These are phyloP conservation scores for Daldinia eschscholtzii DNA, from an alignment of 2,329 filamentous ascomycete genomes.

Conservation along the genomic window DNA sequence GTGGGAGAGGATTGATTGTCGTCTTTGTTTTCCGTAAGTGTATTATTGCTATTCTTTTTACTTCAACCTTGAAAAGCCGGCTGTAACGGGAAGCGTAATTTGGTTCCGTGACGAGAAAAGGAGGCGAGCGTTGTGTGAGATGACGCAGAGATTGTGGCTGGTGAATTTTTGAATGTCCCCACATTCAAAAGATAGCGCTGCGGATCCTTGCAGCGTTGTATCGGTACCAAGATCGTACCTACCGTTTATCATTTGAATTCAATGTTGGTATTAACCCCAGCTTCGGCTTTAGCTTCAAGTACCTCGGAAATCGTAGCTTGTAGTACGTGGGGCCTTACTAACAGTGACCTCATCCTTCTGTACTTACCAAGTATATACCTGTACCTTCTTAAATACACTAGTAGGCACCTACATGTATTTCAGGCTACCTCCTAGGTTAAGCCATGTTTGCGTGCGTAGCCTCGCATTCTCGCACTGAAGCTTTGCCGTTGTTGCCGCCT, in stretches of 20 bases:
- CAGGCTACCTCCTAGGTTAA: too few relatives aligned
- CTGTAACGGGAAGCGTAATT: slow-evolving; percentile 24
- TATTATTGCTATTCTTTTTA: slow-evolving; percentile 31
- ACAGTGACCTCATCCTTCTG: slow-evolving; percentile 36
- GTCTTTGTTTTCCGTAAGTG: slow-evolving; percentile 31
- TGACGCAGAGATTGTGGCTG: slow-evolving; percentile 49
- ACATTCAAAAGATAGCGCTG: slow-evolving; percentile 4
- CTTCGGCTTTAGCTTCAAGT: slow-evolving; percentile 9
- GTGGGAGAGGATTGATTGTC: slow-evolving; percentile 29
- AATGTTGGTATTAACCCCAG: slow-evolving; percentile 21
- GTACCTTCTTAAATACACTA: slow-evolving; percentile 20
- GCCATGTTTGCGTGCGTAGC: slow-evolving; percentile 5
- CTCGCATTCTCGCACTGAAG: slow-evolving; percentile 17
- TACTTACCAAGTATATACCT: slow-evolving; percentile 6
- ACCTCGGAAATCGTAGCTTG: slow-evolving; percentile 12
- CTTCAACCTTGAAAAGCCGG: slow-evolving; percentile 23
- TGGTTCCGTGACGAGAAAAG: slow-evolving; percentile 39
- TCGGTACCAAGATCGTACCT: slow-evolving; percentile 29
- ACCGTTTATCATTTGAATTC: slow-evolving; percentile 2
- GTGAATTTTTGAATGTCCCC: slow-evolving; percentile 15
- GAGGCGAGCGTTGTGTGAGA: slow-evolving; percentile 36
- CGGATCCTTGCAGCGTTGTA: slow-evolving; percentile 18
- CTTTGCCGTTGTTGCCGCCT: slow-evolving; percentile 34
- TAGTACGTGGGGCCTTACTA: slow-evolving; percentile 18
- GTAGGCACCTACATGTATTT: neutral